These are phyloP conservation scores for Crithidia fasciculata DNA, from an alignment of 208 protist genomes.

Conservation along the genomic window DNA sequence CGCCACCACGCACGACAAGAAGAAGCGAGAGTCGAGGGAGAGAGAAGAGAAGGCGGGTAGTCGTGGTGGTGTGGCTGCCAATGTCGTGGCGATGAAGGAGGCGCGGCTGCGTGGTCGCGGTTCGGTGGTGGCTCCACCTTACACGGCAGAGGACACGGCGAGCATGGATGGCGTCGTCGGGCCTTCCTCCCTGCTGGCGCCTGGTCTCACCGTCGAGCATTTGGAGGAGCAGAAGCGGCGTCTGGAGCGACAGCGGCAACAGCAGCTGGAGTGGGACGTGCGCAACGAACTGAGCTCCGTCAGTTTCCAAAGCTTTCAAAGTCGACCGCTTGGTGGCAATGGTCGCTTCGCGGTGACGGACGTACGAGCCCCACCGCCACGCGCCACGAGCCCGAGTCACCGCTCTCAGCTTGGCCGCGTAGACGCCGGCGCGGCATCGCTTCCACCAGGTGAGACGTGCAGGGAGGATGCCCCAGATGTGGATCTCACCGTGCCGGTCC, in stretches of 20 bases:
- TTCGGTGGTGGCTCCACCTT: not conserved
- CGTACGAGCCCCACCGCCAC: constrained; percentile 14
- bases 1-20: not conserved
- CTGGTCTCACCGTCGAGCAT: constrained; percentile 1
- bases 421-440: no score
- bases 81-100: not conserved
- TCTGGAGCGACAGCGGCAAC: not conserved
- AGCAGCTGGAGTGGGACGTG: not conserved
- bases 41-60: not conserved
- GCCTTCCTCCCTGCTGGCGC: not conserved
- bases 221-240: not conserved
- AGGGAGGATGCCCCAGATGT: not conserved
- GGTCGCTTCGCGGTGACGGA: not conserved
- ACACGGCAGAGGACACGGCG: not conserved
- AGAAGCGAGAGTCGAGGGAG: not conserved
- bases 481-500: constrained; percentile 1
- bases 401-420: not conserved
- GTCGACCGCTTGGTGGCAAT: no score
- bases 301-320: not conserved
- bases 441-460: not conserved
- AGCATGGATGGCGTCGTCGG: not conserved
- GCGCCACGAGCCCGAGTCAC: constrained; percentile 9
- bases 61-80: no score
- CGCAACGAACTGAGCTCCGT: not conserved
- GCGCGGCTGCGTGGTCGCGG: not conserved